Conservation (phyloP, 106 monocot genomes). For the Narthecium ossifragum region DNA sequence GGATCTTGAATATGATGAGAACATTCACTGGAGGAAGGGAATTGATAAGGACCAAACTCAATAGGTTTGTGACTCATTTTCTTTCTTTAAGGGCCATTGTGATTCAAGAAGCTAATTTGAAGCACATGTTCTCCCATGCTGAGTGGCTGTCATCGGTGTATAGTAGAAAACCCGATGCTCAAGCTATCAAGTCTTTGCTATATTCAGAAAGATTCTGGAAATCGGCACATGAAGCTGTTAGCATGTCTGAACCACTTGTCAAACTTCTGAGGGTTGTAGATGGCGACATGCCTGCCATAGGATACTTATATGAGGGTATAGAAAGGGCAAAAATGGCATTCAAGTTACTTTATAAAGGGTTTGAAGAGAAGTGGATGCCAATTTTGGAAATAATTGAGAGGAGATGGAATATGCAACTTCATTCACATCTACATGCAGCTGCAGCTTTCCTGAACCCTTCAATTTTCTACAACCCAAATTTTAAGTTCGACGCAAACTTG, state of each 20-base stretch:
- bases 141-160: constrained; percentile 39
- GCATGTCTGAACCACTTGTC: constrained; percentile 35
- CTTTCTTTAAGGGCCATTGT: constrained; percentile 43
- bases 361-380: constrained; percentile 35
- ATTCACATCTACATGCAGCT: constrained; percentile 33
- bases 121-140: constrained; percentile 40
- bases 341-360: constrained; percentile 28
- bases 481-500: constrained; percentile 38
- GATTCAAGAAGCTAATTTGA: constrained; percentile 34
- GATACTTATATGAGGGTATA: constrained; percentile 42
- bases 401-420: constrained; percentile 33
- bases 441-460: constrained; percentile 52
- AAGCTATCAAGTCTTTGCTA: constrained; percentile 35
- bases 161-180: constrained; percentile 29
- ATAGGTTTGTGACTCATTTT: constrained; percentile 28
- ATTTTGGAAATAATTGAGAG: constrained; percentile 43
- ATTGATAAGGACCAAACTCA: constrained; percentile 30
- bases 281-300: constrained; percentile 46
- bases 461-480: constrained; percentile 23
- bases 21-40: constrained; percentile 30
- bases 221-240: constrained; percentile 33
- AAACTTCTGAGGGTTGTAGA: constrained; percentile 44
- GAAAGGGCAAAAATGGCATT: constrained; percentile 37
- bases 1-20: constrained; percentile 18
- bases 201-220: constrained; percentile 44